Base-by-base conservation (phyloP, 2,329 filamentous ascomycete species). In the Monilinia vaccinii-corymbosi region DNA sequence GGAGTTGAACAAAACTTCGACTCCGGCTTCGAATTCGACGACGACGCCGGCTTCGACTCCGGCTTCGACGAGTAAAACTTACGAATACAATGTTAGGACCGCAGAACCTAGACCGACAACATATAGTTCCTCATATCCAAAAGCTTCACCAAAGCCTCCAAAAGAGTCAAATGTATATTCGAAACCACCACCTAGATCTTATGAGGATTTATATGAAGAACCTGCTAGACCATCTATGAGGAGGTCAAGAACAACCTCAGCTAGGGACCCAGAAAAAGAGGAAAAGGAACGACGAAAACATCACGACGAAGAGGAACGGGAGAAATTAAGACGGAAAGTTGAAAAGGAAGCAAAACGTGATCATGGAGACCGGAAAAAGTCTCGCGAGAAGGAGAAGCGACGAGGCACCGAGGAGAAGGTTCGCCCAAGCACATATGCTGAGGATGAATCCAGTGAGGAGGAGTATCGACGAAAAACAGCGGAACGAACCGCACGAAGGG, bases 151-250 rank as follows among this genome's bases (percentile, higher is more conserved):
- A 38, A 60, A 56, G 58, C 60, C 11, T 56, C 69, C 50, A 11
- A 56, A 47, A 56, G 58, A 60, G 44, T 28, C 58, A 44, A 73
- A 70, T 65, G 72, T 72, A 21, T 71, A 69, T 61, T 58, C 64
- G 6, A 64, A 67, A 45, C 60, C 65, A 1, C 53, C 62, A 13
- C 62, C 67, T 31, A 64, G 64, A 62, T 79, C 79, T 10, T 81
- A 74, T 63, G 80, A 82, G 18, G 78, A 81, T 28, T 75, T 78
- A 11, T 80, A 79, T 61, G 79, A 83, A 28, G 73, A 77, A 8
- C 67, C 70, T 16, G 71, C 71, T 18, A 62, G 67, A 60, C 60
- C 65, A 45, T 67, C 78, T 66, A 25, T 57, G 62, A 45, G 72
- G 74, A 68, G 71, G 42, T 73, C 68, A 65, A 69, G 60, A 49